Conservation (phyloP, 192 early-diverging fungal genomes). For the Irineochytrium annulatum region DNA sequence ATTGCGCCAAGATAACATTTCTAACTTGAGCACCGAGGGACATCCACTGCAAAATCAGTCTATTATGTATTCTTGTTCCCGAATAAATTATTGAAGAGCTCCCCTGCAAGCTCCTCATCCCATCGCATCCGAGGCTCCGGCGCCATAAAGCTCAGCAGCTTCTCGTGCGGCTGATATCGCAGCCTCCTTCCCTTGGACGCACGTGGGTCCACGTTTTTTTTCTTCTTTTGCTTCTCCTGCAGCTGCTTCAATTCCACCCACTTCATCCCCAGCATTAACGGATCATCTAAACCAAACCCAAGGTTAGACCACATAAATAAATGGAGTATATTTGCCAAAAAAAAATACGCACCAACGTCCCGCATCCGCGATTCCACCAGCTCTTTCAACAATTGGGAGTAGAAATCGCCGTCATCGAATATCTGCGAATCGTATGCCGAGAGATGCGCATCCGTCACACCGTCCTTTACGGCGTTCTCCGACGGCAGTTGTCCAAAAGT, state of each 20-base stretch:
- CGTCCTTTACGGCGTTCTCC: slow-evolving; percentile 8
- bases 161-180: slow-evolving; percentile 93
- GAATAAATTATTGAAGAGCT: slow-evolving; percentile 81
- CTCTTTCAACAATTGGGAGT: slow-evolving; percentile 89
- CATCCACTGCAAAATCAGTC: too few relatives aligned
- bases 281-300: slow-evolving; percentile 62
- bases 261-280: slow-evolving; percentile 71
- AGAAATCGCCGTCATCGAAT: slow-evolving; percentile 96
- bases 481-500: slow-evolving; percentile 3
- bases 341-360: slow-evolving; percentile 53
- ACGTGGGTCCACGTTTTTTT: slow-evolving; percentile 79
- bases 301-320: slow-evolving; percentile 6
- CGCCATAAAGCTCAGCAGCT: slow-evolving; percentile 94
- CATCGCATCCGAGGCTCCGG: slow-evolving; percentile 82
- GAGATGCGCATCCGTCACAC: slow-evolving; percentile 48
- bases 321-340: slow-evolving; percentile 4
- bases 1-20: too few relatives aligned
- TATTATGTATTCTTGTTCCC: too few relatives aligned
- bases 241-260: slow-evolving; percentile 78
- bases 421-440: slow-evolving; percentile 78
- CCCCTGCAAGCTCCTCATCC: slow-evolving; percentile 92
- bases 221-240: slow-evolving; percentile 59
- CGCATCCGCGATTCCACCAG: slow-evolving; percentile 91
- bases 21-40: too few relatives aligned
- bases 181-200: slow-evolving; percentile 89